Evolutionary conservation across 768 basidiomycete genomes (phyloP), one percentile per base, ranked within the genome.

Genomic region (Lentinula guzmanii): DNA sequence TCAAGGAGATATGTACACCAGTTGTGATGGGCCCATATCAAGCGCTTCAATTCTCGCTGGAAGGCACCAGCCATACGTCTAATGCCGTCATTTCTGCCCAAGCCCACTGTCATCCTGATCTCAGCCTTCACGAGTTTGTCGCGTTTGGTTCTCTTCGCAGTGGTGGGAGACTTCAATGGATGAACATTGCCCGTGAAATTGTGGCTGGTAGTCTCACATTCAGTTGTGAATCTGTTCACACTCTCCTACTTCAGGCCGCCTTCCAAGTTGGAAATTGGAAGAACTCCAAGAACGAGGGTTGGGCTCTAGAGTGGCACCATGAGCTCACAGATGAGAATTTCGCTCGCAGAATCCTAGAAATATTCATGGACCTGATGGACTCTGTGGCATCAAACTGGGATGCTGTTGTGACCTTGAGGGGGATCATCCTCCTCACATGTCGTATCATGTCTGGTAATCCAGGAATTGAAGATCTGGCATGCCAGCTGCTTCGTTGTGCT

Each of bases 161-260:
- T 41, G 82, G 83, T 0, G 61, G 70, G 0, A 67, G 61, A 2
- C 63, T 85, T 0, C 82, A 84, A 53, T 83, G 82, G 82, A 67
- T 76, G 42, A 84, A 84, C 61, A 76, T 85, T 42, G 61, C 74
- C 11, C 74, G 77, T n/a, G 80, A 80, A 62, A 63, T 85, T n/a
- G 71, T 72, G 6, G 71, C 71, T 6, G 70, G 73, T 21, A 64
- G 65, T 0, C 63, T 85, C 58, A 74, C 71, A 8, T 77, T 85
- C 60, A 68, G 71, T 24, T 60, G 65, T 7, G 69, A 71, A 0
- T 77, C 76, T 16, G 77, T 85, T 0, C 73, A 81, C 61, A 58
- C 71, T 0, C 70, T 85, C 0, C 24, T 85, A 1, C 69, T 66
- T 9, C 84, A 83, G 59, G 72, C 81, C 18, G 72, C 70, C 1